Evolutionary conservation across 1,139 yeast genomes (phyloP), one percentile per base, ranked within the genome.

Genomic region (Scheffersomyces illinoinensis): DNA sequence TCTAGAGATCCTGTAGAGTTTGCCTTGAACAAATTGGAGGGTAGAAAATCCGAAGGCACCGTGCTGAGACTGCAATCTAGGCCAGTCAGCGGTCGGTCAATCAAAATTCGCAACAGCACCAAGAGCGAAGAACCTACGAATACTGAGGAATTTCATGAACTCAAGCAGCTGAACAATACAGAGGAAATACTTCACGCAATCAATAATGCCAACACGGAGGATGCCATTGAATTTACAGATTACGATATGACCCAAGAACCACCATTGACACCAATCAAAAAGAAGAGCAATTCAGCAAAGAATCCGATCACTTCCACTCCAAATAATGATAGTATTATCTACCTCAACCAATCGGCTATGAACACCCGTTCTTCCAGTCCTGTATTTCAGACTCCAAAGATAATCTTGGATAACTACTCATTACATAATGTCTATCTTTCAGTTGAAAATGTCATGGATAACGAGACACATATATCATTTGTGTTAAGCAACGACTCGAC

Each of bases 11-110:
- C 97, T 0, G 79, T 93, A n/a, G 84, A 82, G 58, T 85, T 86
- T 57, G 95, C 98, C 0, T 77, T 93, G 61, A 79, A 81, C 70
- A 91, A 90, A 71, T 76, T 93, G 43, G 96, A 91, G 72, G 98
- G 97, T 0, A 85, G 81, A 50, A 82, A 75, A 54, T 58, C 64
- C n/a, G 20, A 50, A 23, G 47, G 8, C n/a, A 21, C 19, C n/a
- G 20, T 17, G 33, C 43, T 14, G 23, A 18, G 19, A 17, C 52
- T 12, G n/a, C 52, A 23, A 12, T 21, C 51, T 2, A 24, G 26
- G 12, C n/a, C 51, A 48, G 24, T 5, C 14, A 21, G 51, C 3
- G 51, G 24, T 10, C 14, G 12, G 43, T 33, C 43, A 33, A 33
- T 33, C 14, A 33, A 33, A 33, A 12, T 10, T 12, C 5, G 43